A percentile compares a stretch with the other conserved stretches of the same genome.
Conservation (phyloP, 495 filamentous ascomycete species). For the Copromyces sp. region DNA sequence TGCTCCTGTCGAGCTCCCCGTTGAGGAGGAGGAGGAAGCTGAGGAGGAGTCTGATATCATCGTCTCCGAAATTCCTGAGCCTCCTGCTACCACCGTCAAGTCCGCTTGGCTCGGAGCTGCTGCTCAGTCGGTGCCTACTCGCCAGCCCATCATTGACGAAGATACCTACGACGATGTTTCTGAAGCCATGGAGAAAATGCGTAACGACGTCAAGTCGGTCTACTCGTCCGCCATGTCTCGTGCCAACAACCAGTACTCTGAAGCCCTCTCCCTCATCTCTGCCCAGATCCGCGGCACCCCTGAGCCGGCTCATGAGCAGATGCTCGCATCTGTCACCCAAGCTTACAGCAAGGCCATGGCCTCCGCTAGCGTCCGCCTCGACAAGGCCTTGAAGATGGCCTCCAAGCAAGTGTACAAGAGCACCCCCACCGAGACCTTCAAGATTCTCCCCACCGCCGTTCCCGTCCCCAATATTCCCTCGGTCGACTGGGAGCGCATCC, state of each 20-base stretch:
- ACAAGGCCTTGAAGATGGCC: slow-evolving; percentile 38
- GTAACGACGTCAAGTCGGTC: slow-evolving; percentile 37
- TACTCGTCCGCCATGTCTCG: slow-evolving; percentile 51
- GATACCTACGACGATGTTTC: slow-evolving; percentile 43
- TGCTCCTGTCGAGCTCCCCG: slow-evolving; percentile 39
- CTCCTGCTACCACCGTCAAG: slow-evolving; percentile 19
- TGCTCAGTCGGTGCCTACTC: slow-evolving; percentile 33
- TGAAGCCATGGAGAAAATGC: slow-evolving; percentile 51
- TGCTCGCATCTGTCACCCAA: slow-evolving; percentile 56
- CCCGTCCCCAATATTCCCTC: slow-evolving; percentile 14
- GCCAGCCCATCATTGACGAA: slow-evolving; percentile 31
- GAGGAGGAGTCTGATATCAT: slow-evolving; percentile 1
- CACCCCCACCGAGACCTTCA: slow-evolving; percentile 31
- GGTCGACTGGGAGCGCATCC: slow-evolving; percentile 29
- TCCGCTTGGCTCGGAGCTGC: slow-evolving; percentile 35
- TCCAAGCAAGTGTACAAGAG: slow-evolving; percentile 34
- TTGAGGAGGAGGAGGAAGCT: slow-evolving; percentile 8
- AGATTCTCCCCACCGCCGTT: slow-evolving; percentile 18
- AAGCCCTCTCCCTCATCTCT: slow-evolving; percentile 55
- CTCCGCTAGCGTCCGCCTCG: slow-evolving; percentile 48
- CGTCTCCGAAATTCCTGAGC: neutral
- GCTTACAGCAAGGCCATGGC: slow-evolving; percentile 58
- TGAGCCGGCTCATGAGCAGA: slow-evolving; percentile 48
- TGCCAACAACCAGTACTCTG: slow-evolving; percentile 54
- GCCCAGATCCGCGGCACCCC: slow-evolving; percentile 56